Conservation (phyloP, 2,329 filamentous ascomycete genomes). For the Ceratocystis albifundus region DNA sequence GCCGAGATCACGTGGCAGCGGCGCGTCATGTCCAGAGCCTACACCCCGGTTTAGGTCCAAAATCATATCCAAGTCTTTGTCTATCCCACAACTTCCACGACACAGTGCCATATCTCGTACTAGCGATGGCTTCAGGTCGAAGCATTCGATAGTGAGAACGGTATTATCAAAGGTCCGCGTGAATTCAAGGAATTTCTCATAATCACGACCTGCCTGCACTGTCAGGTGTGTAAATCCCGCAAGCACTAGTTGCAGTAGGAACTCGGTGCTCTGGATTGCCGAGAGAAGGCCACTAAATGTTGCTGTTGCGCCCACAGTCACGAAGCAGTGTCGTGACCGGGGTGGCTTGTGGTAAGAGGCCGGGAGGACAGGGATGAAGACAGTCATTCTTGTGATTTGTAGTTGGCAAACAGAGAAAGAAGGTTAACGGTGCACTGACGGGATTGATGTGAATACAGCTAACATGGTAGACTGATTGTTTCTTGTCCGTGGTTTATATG, state of each 20-base stretch:
- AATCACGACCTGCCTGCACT: constrained; percentile 69
- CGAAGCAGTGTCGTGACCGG: constrained; percentile 48
- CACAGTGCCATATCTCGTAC: constrained; percentile 20
- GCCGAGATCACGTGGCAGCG: constrained; percentile 45
- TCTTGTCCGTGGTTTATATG: too few relatives aligned
- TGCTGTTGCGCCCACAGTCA: constrained; percentile 87
- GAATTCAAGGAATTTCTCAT: constrained; percentile 40
- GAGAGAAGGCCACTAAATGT: constrained; percentile 62
- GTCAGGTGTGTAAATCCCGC: constrained; percentile 58
- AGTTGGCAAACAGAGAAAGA: background rate
- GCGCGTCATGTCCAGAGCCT: constrained; percentile 26
- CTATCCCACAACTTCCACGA: background rate
- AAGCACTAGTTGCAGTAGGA: constrained; percentile 48
- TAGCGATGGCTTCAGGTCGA: constrained; percentile 19
- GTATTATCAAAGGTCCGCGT: constrained; percentile 23
- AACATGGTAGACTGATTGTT: too few relatives aligned
- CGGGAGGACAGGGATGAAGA: constrained; percentile 23
- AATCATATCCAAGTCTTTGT: background rate
- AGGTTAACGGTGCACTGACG: background rate
- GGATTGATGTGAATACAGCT: background rate
- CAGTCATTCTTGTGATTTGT: constrained; percentile 17
- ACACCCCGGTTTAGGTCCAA: background rate
- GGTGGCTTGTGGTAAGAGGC: constrained; percentile 13
- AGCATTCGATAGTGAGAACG: constrained; percentile 29
- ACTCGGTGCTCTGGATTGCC: constrained; percentile 49